Evolutionary conservation across 83 land plant species (phyloP).

Genomic region (Diphasiastrum complanatum): DNA sequence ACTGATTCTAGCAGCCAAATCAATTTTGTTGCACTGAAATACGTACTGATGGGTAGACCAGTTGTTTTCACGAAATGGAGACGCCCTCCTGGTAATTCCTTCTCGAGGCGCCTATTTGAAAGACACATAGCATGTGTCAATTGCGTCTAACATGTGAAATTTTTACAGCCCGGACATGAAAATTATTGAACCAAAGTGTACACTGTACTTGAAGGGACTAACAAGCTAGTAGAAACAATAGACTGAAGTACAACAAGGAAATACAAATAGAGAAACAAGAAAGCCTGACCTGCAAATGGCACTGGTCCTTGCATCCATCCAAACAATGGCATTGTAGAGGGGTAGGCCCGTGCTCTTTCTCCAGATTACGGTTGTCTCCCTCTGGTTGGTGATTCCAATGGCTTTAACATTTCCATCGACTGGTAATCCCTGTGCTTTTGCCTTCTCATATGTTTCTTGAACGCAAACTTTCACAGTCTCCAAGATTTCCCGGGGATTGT

Average conservation of each 20-base stretch:
- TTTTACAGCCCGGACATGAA: background rate
- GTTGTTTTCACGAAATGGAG: conserved; percentile 74
- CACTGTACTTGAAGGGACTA: too few species aligned
- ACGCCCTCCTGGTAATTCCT: conserved; percentile 68
- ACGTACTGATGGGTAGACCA: conserved; percentile 96
- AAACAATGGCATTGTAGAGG: conserved; percentile 90
- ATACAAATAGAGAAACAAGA: background rate
- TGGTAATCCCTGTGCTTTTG: conserved; percentile 46
- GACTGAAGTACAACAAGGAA: background rate
- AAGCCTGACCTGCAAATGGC: conserved; percentile 62
- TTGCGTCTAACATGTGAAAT: background rate
- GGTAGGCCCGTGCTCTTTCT: conserved; percentile 92
- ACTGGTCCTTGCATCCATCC: conserved; percentile 94
- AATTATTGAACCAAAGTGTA: too few species aligned
- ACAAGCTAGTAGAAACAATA: background rate
- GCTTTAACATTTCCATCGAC: conserved; percentile 65
- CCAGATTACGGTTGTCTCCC: conserved; percentile 93
- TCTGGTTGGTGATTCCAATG: conserved; percentile 92
- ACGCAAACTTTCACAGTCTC: conserved; percentile 70
- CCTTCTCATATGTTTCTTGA: conserved; percentile 62
- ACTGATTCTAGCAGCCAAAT: conserved; percentile 88
- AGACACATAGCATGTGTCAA: too few species aligned
- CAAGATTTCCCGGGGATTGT: conserved; percentile 91
- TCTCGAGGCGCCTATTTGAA: conserved; percentile 86
- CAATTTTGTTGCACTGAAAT: conserved; percentile 90